Base-by-base conservation (phyloP, 176 grass and related monocot species). In the bread wheat (Triticum aestivum) region DNA sequence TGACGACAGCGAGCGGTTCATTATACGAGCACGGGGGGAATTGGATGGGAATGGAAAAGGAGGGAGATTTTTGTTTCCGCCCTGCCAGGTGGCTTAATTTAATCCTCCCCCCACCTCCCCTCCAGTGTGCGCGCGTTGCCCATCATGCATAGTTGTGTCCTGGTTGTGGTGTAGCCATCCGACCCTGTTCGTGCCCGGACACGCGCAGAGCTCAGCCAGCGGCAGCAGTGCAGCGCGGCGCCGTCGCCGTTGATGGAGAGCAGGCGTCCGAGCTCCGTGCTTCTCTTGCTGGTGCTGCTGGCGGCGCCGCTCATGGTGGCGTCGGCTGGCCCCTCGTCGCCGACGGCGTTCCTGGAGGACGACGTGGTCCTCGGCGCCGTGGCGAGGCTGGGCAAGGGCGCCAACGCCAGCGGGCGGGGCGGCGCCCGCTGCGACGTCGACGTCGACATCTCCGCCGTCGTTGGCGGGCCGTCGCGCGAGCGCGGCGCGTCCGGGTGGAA, bases 401-500 rank as follows among this genome's bases (percentile, higher is more conserved):
- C 81, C 39, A 91, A 88, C 89, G 27, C 77, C 64, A 91, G 86
- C 86, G 15, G 64, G 47, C 38, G 69, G 85, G 62, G 73, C 30
- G 70, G 39, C 12, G 0, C 5, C 7, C 17, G 2, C 73, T 12
- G 42, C 15, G 12, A 54, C 21, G 32, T 35, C 45, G 45, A 24
- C 21, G 27, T 18, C 65, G 2, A 17, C 32, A 4, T 54, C 20
- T 2, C 9, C 10, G 4, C 37, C 17, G 14, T 65, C 0, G 59
- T 5, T 1, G 81, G 61, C 4, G 58, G 27, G 44, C 4, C 44
- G 44, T 12, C 44, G 44, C 54, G 47, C 5, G 14, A 15, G 42
- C 52, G 47, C 8, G 14, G 14, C 44, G 69, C 61, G 20, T 2
- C 5, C 39, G 87, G 82, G 65, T 94, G 96, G 93, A 98, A 84